A percentile compares a stretch with the other conserved stretches of the same genome.
Evolutionary conservation across 768 basidiomycete genomes (phyloP).

Genomic region (Leucocoprinus sp.): DNA sequence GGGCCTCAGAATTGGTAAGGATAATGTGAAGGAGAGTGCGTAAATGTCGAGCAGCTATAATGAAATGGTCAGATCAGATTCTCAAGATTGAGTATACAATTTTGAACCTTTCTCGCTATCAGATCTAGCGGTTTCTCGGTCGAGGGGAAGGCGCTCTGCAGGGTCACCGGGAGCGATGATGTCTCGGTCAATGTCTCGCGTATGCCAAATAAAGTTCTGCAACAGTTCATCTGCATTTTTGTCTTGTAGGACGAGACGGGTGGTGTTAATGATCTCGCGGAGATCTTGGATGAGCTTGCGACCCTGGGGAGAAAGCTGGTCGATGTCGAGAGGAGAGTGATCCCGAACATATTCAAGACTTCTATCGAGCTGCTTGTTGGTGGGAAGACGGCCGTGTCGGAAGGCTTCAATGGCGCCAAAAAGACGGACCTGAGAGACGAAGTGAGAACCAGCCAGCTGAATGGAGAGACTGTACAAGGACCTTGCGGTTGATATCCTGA

Average conservation of each 20-base stretch:
- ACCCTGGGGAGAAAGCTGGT: conserved; percentile 71
- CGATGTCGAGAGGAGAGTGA: conserved; percentile 48
- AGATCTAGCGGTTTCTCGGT: conserved; percentile 42
- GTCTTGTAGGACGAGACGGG: conserved; percentile 58
- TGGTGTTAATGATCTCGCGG: conserved; percentile 74
- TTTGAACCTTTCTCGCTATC: conserved; percentile 56
- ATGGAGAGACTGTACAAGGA: conserved; percentile 12
- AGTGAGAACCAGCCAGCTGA: background rate
- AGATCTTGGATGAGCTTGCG: conserved; percentile 66
- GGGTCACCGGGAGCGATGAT: conserved; percentile 20
- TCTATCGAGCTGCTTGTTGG: conserved; percentile 73
- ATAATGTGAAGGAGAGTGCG: conserved; percentile 82
- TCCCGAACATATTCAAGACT: conserved; percentile 60
- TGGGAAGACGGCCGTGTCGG: conserved; percentile 67
- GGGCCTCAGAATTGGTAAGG: conserved; percentile 88
- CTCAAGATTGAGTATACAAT: background rate
- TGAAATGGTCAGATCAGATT: background rate
- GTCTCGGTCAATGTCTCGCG: conserved; percentile 39
- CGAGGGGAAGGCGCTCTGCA: conserved; percentile 32
- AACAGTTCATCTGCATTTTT: conserved; percentile 91
- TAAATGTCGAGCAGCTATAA: conserved; percentile 72
- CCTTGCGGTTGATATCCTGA: conserved; percentile 77
- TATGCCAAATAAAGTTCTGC: conserved; percentile 86
- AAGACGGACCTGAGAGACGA: conserved; percentile 45
- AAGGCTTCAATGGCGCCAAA: conserved; percentile 81